phyloP scores from a whole-genome alignment of 2,329 filamentous ascomycete species.

The Pyricularia pennisetigena region DNA sequence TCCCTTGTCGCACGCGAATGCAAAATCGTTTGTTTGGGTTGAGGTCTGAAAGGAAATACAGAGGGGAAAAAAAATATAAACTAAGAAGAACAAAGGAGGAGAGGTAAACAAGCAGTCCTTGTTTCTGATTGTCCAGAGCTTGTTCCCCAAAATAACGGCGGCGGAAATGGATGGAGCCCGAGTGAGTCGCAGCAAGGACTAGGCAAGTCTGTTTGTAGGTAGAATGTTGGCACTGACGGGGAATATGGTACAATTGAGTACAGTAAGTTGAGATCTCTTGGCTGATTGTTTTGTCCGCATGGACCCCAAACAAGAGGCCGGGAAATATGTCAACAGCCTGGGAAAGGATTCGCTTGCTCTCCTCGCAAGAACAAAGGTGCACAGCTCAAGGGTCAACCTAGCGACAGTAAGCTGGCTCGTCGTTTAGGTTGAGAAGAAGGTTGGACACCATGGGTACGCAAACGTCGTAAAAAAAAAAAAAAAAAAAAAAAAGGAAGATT shows the following conservation, averaged over 20 bases:
- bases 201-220: neutral
- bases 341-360: neutral
- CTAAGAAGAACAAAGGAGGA: neutral
- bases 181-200: neutral
- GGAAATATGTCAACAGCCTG: neutral
- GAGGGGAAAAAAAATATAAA: neutral
- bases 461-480: neutral
- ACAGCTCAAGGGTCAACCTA: neutral
- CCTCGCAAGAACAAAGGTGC: neutral
- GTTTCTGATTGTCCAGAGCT: neutral
- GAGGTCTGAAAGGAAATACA: neutral
- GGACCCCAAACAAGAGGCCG: neutral
- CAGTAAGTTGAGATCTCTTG: neutral
- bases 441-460: neutral
- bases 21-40: neutral
- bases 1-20: neutral
- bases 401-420: neutral
- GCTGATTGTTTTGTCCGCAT: neutral
- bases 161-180: neutral
- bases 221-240: neutral
- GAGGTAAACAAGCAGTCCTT: neutral
- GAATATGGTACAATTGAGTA: neutral
- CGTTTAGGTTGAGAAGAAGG: neutral
- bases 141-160: neutral
- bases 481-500: neutral